These are phyloP conservation scores for Colletotrichum chlorophyti DNA, from an alignment of 2,329 filamentous ascomycete species.

Conservation along the genomic window DNA sequence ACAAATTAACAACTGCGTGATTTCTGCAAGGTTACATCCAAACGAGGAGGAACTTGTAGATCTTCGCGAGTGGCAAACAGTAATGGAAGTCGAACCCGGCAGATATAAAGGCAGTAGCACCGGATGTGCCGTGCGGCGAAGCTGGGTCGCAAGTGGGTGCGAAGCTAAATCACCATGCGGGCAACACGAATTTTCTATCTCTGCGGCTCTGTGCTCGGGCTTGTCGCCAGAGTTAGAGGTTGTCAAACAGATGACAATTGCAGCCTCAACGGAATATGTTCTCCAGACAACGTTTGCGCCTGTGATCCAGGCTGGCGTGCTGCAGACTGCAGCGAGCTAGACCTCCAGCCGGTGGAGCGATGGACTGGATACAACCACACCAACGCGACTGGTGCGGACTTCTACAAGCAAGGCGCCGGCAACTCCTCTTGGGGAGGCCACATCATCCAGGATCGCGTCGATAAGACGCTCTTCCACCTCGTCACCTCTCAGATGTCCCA, in stretches of 20 bases:
- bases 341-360: constrained; percentile 48
- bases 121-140: too few relatives aligned
- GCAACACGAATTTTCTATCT: not conserved
- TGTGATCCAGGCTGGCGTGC: constrained; percentile 52
- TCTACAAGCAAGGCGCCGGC: constrained; percentile 32
- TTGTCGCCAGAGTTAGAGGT: not conserved
- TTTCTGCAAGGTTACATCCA: not conserved
- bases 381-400: constrained; percentile 14
- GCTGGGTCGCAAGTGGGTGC: too few relatives aligned
- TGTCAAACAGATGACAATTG: constrained; percentile 37
- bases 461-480: constrained; percentile 49
- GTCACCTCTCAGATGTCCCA: constrained; percentile 51
- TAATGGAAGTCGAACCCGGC: not conserved
- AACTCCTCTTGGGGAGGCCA: constrained; percentile 56
- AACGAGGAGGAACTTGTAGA: not conserved
- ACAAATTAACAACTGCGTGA: too few relatives aligned
- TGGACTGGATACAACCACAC: constrained; percentile 55
- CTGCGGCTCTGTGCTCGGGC: not conserved
- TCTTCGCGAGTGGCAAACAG: not conserved
- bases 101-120: too few relatives aligned
- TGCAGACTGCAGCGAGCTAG: constrained; percentile 50
- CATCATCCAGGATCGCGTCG: constrained; percentile 49
- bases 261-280: constrained; percentile 39
- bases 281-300: constrained; percentile 21
- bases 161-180: too few relatives aligned